Evolutionary conservation across 2,329 filamentous ascomycete genomes (phyloP), one percentile per base, ranked within the genome.

Genomic region (Purpureocillium lavendulum): DNA sequence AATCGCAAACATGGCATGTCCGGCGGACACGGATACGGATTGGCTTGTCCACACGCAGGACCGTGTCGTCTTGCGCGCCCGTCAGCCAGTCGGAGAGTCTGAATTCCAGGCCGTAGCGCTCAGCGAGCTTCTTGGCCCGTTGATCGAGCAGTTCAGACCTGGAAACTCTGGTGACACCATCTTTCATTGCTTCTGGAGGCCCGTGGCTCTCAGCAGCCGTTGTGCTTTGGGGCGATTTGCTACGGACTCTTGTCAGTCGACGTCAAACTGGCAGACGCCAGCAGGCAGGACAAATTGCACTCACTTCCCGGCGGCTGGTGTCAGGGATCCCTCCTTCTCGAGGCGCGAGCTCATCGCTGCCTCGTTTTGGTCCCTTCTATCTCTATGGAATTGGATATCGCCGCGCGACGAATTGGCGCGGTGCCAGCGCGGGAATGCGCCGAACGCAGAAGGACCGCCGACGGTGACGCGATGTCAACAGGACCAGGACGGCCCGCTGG

Each of bases 1-100:
- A 77, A 42, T 80, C 75, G 66, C 89, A 96, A 49, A 77, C 73
- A 62, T 95, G 89, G 61, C 89, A 96, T 46, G 75, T 81, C 49
- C 82, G 77, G 58, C 85, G 83, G 39, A 88, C 76, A 39, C 84
- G 79, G 75, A 89, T 84, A 42, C 83, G 79, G 48, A 87, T 84
- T 11, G 82, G 75, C 66, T 85, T 87, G 58, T 87, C 80, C 40
- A 85, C 73, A 33, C 83, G 80, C 17, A 76, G 63, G 24, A 75
- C 74, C 21, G 73, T 69, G 37, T 76, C 74, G 45, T 70, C 68
- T 40, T 63, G 62, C 30, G 64, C 62, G 39, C 61, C 63, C 36
- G 61, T 60, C 47, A 75, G 64, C 66, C 73, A 74, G 46, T 75
- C 70, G 45, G 64, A 66, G 30, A 72, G 61, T 53, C 71, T 66